These are phyloP conservation scores for Cercospora sp. DNA, from an alignment of 2,329 filamentous ascomycete genomes.

Conservation along the genomic window DNA sequence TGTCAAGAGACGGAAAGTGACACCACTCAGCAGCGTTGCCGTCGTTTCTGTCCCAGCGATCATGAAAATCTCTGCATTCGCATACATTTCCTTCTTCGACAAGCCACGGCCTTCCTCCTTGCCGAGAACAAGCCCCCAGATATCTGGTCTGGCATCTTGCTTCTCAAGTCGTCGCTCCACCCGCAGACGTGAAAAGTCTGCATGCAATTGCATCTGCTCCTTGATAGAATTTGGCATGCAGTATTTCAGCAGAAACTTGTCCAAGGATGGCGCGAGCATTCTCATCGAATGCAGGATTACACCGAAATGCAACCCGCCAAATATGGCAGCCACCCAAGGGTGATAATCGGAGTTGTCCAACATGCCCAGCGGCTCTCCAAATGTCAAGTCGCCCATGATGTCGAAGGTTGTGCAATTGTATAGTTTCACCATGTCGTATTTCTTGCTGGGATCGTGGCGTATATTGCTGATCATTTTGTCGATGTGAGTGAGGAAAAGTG, in stretches of 20 bases:
- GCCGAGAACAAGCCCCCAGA: conserved; percentile 27
- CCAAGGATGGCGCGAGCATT: conserved; percentile 7
- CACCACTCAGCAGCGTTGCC: conserved; percentile 66
- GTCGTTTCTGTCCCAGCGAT: conserved; percentile 77
- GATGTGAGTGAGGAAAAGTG: conserved; percentile 44
- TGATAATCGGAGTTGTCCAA: conserved; percentile 38
- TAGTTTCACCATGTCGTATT: conserved; percentile 31
- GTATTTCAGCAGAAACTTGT: conserved; percentile 7
- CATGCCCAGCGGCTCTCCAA: conserved; percentile 38
- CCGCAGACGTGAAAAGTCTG: conserved; percentile 15
- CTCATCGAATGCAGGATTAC: conserved; percentile 17
- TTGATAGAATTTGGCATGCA: conserved; percentile 10
- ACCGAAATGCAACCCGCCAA: conserved; percentile 13
- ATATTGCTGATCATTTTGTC: conserved; percentile 44
- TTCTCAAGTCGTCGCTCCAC: conserved; percentile 23
- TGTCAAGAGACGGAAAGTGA: conserved; percentile 72
- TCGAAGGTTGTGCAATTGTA: conserved; percentile 37
- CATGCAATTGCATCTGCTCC: conserved; percentile 14
- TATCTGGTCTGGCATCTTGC: conserved; percentile 21
- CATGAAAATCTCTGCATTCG: conserved; percentile 40
- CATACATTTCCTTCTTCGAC: conserved; percentile 36
- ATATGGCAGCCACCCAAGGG: conserved; percentile 35
- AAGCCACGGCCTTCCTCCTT: conserved; percentile 26
- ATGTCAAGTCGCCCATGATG: conserved; percentile 37
- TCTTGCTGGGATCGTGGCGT: conserved; percentile 32